These are phyloP conservation scores for Neocallimastix lanati DNA, from an alignment of 192 early-diverging fungal genomes.

Conservation along the genomic window DNA sequence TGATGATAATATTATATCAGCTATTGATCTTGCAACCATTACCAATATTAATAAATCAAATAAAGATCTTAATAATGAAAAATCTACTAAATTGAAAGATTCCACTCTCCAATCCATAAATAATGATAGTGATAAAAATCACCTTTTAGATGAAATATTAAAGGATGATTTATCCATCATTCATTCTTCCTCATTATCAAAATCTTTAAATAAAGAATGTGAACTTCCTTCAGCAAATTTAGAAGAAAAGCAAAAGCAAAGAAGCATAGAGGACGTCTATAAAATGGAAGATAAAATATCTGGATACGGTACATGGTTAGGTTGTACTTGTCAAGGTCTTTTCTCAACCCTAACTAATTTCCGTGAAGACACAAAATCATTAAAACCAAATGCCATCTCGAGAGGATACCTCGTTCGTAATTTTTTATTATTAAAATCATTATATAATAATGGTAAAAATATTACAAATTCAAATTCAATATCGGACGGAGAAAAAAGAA, in stretches of 20 bases:
- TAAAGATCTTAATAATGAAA: neutral
- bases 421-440: neutral
- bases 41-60: neutral
- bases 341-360: neutral
- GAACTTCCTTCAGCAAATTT: too few species aligned
- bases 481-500: too few species aligned
- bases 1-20: neutral
- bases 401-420: neutral
- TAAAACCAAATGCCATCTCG: neutral
- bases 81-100: neutral
- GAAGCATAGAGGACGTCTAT: neutral
- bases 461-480: neutral
- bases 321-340: neutral
- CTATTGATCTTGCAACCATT: neutral
- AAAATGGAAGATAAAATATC: neutral
- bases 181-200: neutral
- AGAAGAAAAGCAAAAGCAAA: neutral
- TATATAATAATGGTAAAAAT: neutral
- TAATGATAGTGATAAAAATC: neutral
- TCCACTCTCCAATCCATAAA: neutral
- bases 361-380: neutral
- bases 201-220: neutral
- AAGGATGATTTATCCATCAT: neutral
- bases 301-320: neutral
- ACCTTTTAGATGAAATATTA: neutral